These are phyloP conservation scores for Trametes hirsuta DNA, from an alignment of 1,284 basidiomycete genomes.

Conservation along the genomic window DNA sequence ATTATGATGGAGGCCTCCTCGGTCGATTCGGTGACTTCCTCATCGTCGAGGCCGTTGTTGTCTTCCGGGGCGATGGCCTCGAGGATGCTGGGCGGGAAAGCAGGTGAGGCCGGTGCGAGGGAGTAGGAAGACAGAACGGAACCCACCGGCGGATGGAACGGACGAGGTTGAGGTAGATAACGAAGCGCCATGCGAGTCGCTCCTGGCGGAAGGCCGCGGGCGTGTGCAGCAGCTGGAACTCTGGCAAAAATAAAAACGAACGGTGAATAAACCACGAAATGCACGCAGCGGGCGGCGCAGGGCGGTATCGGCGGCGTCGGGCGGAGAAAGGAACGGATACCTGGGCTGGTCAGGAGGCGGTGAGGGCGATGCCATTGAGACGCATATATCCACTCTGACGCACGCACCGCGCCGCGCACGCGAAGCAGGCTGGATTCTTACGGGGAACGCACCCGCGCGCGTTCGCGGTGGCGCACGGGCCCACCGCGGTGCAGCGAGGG, in stretches of 20 bases:
- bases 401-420: slow-evolving; percentile 2
- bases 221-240: slow-evolving; percentile 79
- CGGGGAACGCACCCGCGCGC: background rate
- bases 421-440: background rate
- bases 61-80: slow-evolving; percentile 77
- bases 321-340: slow-evolving; percentile 3
- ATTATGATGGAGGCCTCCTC: slow-evolving; percentile 56
- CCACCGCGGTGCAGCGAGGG: background rate
- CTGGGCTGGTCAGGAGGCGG: slow-evolving; percentile 3
- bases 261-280: slow-evolving; percentile 8
- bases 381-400: slow-evolving; percentile 15
- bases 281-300: background rate
- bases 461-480: slow-evolving; percentile 9
- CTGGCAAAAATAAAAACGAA: slow-evolving; percentile 42
- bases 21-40: slow-evolving; percentile 51
- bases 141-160: slow-evolving; percentile 73
- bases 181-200: slow-evolving; percentile 80
- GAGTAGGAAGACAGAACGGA: background rate
- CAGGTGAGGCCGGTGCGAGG: slow-evolving; percentile 1
- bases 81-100: slow-evolving; percentile 55
- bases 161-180: slow-evolving; percentile 84
- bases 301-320: slow-evolving; percentile 10
- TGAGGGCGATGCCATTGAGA: slow-evolving; percentile 6
- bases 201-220: slow-evolving; percentile 75
- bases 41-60: slow-evolving; percentile 43